Evolutionary conservation across 2,329 filamentous ascomycete species (phyloP).

Genomic region (Mycosphaerella sp.): DNA sequence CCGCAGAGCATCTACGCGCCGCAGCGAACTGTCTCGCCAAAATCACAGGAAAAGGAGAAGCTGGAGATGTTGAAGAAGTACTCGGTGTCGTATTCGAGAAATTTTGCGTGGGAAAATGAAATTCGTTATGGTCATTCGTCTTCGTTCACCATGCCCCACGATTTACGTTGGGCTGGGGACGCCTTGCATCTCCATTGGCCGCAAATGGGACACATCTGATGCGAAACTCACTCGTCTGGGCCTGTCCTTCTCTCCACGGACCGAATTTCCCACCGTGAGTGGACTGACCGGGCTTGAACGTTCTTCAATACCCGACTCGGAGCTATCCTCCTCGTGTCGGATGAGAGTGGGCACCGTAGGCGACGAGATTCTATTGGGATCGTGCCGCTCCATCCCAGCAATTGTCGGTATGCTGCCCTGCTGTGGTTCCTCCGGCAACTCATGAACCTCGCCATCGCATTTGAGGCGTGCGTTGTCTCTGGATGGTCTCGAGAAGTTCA

Average conservation of each 20-base stretch:
- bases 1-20: conserved; percentile 78
- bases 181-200: neutral
- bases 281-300: conserved; percentile 2
- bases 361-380: conserved; percentile 6
- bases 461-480: neutral
- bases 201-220: neutral
- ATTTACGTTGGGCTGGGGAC: neutral
- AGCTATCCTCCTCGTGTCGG: neutral
- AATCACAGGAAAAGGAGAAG: conserved; percentile 80
- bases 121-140: neutral
- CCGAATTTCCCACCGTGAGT: neutral
- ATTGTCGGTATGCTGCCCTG: neutral
- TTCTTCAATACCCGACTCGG: neutral
- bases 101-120: conserved; percentile 44
- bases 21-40: conserved; percentile 74
- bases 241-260: neutral
- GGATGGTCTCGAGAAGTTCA: conserved; percentile 1
- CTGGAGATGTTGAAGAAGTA: conserved; percentile 89
- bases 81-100: conserved; percentile 97
- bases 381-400: neutral
- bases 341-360: conserved; percentile 3
- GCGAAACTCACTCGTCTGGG: conserved; percentile 5
- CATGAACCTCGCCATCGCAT: neutral
- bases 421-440: neutral
- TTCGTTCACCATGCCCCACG: neutral